Percentiles rank a stretch among this genome's conserved stretches.
phyloP scores from a whole-genome alignment of 495 filamentous ascomycete genomes.

The Penicillium verhagenii region DNA sequence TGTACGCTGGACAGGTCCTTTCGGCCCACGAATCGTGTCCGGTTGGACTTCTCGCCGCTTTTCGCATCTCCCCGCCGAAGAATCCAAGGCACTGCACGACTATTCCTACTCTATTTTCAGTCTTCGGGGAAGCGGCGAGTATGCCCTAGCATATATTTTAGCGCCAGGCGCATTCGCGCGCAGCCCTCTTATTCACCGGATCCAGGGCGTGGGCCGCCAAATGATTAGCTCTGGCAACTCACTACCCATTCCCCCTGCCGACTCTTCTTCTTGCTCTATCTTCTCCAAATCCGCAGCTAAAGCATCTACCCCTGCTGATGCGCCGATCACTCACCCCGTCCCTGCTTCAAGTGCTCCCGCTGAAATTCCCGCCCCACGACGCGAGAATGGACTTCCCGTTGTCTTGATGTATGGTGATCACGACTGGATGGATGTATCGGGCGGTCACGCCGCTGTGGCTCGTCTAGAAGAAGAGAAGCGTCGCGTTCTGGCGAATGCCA shows the following conservation, averaged over 20 bases:
- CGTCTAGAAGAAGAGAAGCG: conserved; percentile 70
- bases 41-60: conserved; percentile 95
- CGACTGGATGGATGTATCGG: conserved; percentile 97
- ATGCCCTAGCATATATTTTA: conserved; percentile 87
- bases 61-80: conserved; percentile 76
- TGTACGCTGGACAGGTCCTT: conserved; percentile 83
- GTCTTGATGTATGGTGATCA: conserved; percentile 94
- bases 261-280: conserved; percentile 14
- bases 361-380: conserved; percentile 23
- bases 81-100: conserved; percentile 81
- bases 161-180: conserved; percentile 92
- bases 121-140: conserved; percentile 90
- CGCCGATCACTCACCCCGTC: neutral
- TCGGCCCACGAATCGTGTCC: conserved; percentile 88
- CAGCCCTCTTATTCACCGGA: conserved; percentile 80
- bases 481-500: conserved; percentile 55
- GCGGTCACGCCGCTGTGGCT: conserved; percentile 76
- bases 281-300: conserved; percentile 8
- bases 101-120: conserved; percentile 96
- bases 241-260: conserved; percentile 6
- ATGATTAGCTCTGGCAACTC: conserved; percentile 32
- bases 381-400: conserved; percentile 78
- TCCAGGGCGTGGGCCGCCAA: conserved; percentile 81
- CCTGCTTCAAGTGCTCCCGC: conserved; percentile 3
- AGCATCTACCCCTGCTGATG: conserved; percentile 12